These are phyloP conservation scores for Yarrowia galli DNA, from an alignment of 1,139 yeast species.

Conservation along the genomic window DNA sequence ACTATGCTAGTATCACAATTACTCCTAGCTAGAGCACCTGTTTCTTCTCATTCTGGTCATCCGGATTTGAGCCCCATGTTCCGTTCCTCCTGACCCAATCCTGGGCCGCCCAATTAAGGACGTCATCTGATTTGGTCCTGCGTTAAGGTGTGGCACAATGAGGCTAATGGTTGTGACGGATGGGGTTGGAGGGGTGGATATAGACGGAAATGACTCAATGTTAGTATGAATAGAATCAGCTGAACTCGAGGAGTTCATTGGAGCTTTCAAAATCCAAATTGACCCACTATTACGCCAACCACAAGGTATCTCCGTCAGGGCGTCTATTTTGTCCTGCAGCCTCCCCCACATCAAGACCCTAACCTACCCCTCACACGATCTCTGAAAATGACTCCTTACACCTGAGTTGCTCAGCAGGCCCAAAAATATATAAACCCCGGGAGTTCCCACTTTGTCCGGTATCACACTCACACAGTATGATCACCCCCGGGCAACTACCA, in stretches of 20 bases:
- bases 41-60: too few species aligned
- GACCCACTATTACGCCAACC: neutral
- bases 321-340: constrained; percentile 22
- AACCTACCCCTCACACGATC: constrained; percentile 24
- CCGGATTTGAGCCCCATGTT: too few species aligned
- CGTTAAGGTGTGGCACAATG: neutral
- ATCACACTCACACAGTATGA: constrained; percentile 22
- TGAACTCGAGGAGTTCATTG: neutral
- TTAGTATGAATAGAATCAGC: too few species aligned
- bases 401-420: neutral
- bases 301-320: neutral
- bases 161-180: neutral
- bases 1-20: too few species aligned
- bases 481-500: constrained; percentile 14
- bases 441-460: neutral
- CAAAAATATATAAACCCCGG: constrained; percentile 11
- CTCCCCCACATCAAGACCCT: constrained; percentile 5
- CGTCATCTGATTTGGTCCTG: constrained; percentile 6
- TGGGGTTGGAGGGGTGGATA: too few species aligned
- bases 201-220: too few species aligned
- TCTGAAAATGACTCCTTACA: neutral
- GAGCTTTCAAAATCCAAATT: neutral
- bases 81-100: neutral
- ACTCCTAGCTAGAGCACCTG: too few species aligned
- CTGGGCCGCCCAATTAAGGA: neutral